These are phyloP conservation scores for Selaginella moellendorffii DNA, from an alignment of 75 land plant genomes.

Conservation along the genomic window DNA sequence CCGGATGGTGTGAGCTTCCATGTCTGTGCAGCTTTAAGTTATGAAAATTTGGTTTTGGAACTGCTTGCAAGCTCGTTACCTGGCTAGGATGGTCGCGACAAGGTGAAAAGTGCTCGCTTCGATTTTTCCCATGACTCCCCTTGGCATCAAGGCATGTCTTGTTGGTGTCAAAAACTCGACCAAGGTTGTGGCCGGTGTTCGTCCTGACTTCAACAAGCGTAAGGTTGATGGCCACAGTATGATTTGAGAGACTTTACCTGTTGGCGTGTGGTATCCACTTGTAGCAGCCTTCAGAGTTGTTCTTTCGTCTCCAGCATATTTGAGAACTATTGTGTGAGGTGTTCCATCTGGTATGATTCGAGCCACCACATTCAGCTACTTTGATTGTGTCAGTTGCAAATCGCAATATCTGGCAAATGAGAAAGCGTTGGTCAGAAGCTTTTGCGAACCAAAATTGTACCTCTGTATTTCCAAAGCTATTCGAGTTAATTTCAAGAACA, in stretches of 20 bases:
- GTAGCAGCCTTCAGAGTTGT: not conserved
- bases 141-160: not conserved
- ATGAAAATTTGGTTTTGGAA: no score
- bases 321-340: not conserved
- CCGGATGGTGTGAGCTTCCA: not conserved
- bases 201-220: no score
- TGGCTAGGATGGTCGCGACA: not conserved
- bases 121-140: not conserved
- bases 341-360: not conserved
- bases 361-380: not conserved
- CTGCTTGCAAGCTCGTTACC: no score
- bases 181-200: no score
- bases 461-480: slow-evolving; percentile 6
- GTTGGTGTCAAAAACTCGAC: no score
- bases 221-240: no score
- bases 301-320: not conserved
- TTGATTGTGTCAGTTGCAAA: not conserved
- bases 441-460: not conserved
- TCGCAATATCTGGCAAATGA: not conserved
- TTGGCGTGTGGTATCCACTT: not conserved
- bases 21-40: no score
- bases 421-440: no score
- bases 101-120: not conserved
- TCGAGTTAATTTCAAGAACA: slow-evolving; percentile 13
- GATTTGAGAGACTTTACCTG: no score